Evolutionary conservation across 164 flowering plant genomes (phyloP).

Genomic region (Chimonanthus praecox): DNA sequence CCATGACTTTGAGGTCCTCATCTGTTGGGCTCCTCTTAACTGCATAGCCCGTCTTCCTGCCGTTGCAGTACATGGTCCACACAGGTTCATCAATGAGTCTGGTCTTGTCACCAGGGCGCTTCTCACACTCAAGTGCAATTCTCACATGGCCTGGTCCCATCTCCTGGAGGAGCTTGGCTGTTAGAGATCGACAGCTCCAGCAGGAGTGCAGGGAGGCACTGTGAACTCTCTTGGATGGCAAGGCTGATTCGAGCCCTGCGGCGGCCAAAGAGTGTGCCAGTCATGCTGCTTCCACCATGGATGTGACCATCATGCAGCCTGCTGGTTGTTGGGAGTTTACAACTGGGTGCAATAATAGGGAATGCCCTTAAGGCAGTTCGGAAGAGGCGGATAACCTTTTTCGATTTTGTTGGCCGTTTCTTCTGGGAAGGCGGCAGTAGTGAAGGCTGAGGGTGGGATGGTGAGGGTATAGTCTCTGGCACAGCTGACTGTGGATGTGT

Average conservation of each 20-base stretch:
- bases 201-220: constrained; percentile 50
- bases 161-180: constrained; percentile 56
- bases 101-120: constrained; percentile 24
- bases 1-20: constrained; percentile 66
- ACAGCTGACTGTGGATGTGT: constrained; percentile 6
- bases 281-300: constrained; percentile 44
- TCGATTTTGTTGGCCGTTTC: constrained; percentile 22
- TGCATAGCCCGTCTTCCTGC: constrained; percentile 62
- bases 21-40: constrained; percentile 54
- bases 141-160: constrained; percentile 69
- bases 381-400: constrained; percentile 37
- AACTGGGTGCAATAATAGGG: constrained; percentile 50
- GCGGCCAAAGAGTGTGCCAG: constrained; percentile 73
- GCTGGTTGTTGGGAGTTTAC: constrained; percentile 41
- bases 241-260: constrained; percentile 54
- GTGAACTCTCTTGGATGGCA: constrained; percentile 59
- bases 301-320: constrained; percentile 12
- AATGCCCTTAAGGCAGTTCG: constrained; percentile 58
- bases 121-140: constrained; percentile 76
- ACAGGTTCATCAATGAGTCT: constrained; percentile 64
- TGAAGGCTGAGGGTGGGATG: constrained; percentile 15
- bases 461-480: constrained; percentile 10
- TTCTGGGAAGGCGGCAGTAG: constrained; percentile 37
- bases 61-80: constrained; percentile 78
- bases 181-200: constrained; percentile 71